phyloP scores from a whole-genome alignment of 805 yeast species.

The Kodamaea sagamina region DNA sequence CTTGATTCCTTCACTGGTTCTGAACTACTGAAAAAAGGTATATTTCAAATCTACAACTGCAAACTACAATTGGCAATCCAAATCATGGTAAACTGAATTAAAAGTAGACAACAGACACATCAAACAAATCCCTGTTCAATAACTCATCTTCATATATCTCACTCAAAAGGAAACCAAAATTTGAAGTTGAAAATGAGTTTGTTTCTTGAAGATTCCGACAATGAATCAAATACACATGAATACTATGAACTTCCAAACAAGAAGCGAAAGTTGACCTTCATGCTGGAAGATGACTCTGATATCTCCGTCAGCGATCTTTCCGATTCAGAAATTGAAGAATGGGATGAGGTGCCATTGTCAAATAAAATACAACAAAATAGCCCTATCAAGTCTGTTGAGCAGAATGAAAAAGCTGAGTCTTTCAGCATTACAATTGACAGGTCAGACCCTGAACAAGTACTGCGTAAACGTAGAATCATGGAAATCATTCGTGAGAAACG shows the following conservation, averaged over 20 bases:
- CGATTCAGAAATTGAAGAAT: conserved; percentile 11
- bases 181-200: conserved; percentile 3
- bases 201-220: conserved; percentile 10
- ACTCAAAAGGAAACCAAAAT: not conserved
- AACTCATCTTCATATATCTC: not conserved
- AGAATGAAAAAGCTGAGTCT: not conserved
- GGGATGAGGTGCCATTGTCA: conserved; percentile 14
- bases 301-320: not conserved
- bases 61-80: too few relatives aligned
- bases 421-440: conserved; percentile 3
- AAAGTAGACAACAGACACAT: too few relatives aligned
- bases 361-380: not conserved
- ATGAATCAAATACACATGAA: conserved; percentile 1
- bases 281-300: not conserved
- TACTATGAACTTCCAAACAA: conserved; percentile 1
- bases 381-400: not conserved
- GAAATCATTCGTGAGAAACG: conserved; percentile 16
- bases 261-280: not conserved
- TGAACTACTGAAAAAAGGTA: too few relatives aligned
- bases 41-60: too few relatives aligned
- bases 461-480: conserved; percentile 10
- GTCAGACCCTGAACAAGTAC: not conserved
- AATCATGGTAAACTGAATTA: too few relatives aligned
- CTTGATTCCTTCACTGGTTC: too few relatives aligned
- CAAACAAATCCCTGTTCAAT: not conserved